These are phyloP conservation scores for Ploettnerulaceae sp. DNA, from an alignment of 2,329 filamentous ascomycete species.

Conservation along the genomic window DNA sequence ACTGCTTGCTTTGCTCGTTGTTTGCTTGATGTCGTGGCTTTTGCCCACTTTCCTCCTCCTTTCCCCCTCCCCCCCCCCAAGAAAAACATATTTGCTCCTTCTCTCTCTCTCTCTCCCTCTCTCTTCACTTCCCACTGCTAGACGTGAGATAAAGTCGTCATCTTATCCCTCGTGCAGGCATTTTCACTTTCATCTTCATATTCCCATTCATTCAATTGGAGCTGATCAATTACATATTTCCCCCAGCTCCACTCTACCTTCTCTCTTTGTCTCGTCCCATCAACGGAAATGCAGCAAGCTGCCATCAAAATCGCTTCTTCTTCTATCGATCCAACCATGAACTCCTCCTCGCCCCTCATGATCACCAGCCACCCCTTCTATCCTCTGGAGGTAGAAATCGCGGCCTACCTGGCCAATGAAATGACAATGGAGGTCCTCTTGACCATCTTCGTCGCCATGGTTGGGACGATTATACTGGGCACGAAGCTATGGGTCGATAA, in stretches of 20 bases:
- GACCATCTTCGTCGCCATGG: slow-evolving; percentile 52
- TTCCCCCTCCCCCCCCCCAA: not conserved
- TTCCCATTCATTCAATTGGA: not conserved
- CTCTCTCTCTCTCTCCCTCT: not conserved
- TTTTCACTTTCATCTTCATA: not conserved
- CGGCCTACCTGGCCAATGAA: slow-evolving; percentile 62
- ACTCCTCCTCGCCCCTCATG: slow-evolving; percentile 19
- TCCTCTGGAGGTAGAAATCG: slow-evolving; percentile 57
- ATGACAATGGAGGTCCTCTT: slow-evolving; percentile 55
- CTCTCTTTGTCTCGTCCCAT: no score
- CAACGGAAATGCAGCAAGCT: not conserved
- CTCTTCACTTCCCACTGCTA: not conserved
- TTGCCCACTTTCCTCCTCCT: slow-evolving; percentile 5
- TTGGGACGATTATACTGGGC: slow-evolving; percentile 50
- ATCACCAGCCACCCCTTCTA: slow-evolving; percentile 60
- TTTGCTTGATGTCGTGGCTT: slow-evolving; percentile 9
- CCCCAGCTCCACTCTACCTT: slow-evolving; percentile 1
- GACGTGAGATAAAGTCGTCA: not conserved
- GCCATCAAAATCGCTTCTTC: slow-evolving; percentile 15
- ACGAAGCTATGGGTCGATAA: slow-evolving; percentile 51
- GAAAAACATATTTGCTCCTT: slow-evolving; percentile 3
- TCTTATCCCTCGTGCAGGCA: not conserved
- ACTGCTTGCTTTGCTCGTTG: not conserved
- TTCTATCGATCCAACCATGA: slow-evolving; percentile 15
- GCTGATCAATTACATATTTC: not conserved